Conservation (phyloP, 345 rosid species). For the Trapa incisa region DNA sequence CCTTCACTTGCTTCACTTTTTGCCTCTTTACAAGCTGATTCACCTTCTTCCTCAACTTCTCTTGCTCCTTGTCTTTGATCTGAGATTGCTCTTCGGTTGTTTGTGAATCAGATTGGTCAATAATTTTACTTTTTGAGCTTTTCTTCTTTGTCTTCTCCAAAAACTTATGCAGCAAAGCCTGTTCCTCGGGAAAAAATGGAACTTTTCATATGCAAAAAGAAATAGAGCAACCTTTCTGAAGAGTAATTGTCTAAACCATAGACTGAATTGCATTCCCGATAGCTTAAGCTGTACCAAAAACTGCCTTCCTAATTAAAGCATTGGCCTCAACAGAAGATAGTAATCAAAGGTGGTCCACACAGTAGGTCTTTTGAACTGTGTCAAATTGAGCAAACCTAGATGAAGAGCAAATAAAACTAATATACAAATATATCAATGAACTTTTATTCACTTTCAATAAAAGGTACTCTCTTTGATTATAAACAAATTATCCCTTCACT, state of each 20-base stretch:
- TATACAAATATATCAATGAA: background rate
- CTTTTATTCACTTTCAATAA: background rate
- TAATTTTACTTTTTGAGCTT: conserved; percentile 15
- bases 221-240: background rate
- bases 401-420: background rate
- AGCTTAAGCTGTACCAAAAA: background rate
- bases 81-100: conserved; percentile 17
- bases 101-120: conserved; percentile 24
- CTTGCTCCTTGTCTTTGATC: conserved; percentile 29
- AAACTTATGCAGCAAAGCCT: conserved; percentile 67
- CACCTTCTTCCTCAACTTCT: conserved; percentile 49
- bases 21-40: conserved; percentile 49
- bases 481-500: background rate
- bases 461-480: background rate
- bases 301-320: background rate
- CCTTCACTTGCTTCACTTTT: conserved; percentile 45
- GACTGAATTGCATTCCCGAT: background rate
- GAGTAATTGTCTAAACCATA: background rate
- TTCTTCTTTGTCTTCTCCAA: conserved; percentile 60
- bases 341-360: background rate
- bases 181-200: conserved; percentile 10
- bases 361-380: background rate
- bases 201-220: background rate
- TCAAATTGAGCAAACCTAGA: background rate
- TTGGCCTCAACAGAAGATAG: background rate